Conservation (phyloP, 306 rosid species). For the Cicer chorassanicum region DNA sequence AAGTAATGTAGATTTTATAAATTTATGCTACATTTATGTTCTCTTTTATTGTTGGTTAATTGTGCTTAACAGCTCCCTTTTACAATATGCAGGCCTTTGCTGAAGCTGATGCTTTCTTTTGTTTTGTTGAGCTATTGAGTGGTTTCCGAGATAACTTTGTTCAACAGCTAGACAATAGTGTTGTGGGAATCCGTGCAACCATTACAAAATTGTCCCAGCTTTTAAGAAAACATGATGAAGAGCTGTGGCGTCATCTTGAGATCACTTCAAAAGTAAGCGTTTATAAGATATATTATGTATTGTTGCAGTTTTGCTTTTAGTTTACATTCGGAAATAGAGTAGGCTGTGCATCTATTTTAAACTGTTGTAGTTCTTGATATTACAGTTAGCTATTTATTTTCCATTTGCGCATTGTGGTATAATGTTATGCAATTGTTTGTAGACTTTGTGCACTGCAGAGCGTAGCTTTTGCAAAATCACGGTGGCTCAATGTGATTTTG, state of each 20-base stretch:
- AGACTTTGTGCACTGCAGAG: slow-evolving; percentile 2
- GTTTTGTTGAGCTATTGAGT: slow-evolving; percentile 95
- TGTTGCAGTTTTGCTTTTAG: not conserved
- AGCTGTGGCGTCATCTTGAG: slow-evolving; percentile 99
- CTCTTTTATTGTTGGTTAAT: slow-evolving; percentile 13
- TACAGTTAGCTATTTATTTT: slow-evolving; percentile 22
- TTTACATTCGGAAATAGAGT: slow-evolving; percentile 29
- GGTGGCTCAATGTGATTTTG: no score
- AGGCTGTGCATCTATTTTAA: slow-evolving; percentile 18
- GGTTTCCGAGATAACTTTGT: slow-evolving; percentile 96
- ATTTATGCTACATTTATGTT: slow-evolving; percentile 15
- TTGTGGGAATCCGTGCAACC: slow-evolving; percentile 97
- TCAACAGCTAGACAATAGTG: slow-evolving; percentile 98
- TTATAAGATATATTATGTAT: slow-evolving; percentile 29
- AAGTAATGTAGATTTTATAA: slow-evolving; percentile 20
- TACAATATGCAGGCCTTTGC: slow-evolving; percentile 76
- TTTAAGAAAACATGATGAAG: slow-evolving; percentile 94
- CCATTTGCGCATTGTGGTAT: slow-evolving; percentile 14
- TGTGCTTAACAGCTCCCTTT: slow-evolving; percentile 48
- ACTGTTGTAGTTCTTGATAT: slow-evolving; percentile 1
- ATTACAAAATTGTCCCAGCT: slow-evolving; percentile 88
- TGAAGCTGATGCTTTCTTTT: slow-evolving; percentile 97
- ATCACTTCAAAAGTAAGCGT: slow-evolving; percentile 85
- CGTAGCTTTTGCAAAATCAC: no score
- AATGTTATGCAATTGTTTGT: not conserved